Percentiles rank a stretch among this genome's conserved stretches.
phyloP scores from a whole-genome alignment of 2,329 filamentous ascomycete species.

The Xylaria sp. region DNA sequence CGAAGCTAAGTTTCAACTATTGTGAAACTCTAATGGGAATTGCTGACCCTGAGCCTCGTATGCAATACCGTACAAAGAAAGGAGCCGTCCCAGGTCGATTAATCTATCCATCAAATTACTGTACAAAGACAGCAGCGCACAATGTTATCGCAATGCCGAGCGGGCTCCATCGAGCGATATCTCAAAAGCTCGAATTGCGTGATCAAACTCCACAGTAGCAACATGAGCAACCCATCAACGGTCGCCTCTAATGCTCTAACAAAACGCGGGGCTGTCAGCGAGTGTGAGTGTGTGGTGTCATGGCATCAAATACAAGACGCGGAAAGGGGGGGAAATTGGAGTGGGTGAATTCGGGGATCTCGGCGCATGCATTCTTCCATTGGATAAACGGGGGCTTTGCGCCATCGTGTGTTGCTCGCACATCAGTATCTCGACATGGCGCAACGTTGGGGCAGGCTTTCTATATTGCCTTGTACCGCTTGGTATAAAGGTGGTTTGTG shows the following conservation, averaged over 20 bases:
- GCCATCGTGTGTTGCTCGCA: constrained; percentile 38
- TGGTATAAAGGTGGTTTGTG: constrained; percentile 12
- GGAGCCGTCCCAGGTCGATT: no score
- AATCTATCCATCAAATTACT: no score
- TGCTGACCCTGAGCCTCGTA: no score
- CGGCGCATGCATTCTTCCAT: constrained; percentile 29
- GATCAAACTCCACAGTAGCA: constrained; percentile 40
- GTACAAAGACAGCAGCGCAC: background rate
- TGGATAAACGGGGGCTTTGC: constrained; percentile 36
- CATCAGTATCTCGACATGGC: constrained; percentile 31
- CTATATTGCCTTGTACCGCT: no score
- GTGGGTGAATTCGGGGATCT: constrained; percentile 21
- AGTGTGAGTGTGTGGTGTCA: background rate
- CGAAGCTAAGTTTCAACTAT: no score
- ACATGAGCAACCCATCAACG: constrained; percentile 33
- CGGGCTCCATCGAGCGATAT: background rate
- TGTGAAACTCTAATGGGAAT: no score
- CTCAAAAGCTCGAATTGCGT: constrained; percentile 34
- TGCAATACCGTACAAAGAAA: no score
- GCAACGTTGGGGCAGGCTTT: constrained; percentile 10
- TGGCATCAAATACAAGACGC: constrained; percentile 8
- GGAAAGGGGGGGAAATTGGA: constrained; percentile 24
- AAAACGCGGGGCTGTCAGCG: constrained; percentile 23
- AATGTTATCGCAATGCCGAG: background rate
- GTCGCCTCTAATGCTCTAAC: constrained; percentile 3